Evolutionary conservation across 768 basidiomycete species (phyloP), one percentile per base, ranked within the genome.

Genomic region (Suillus sp.): DNA sequence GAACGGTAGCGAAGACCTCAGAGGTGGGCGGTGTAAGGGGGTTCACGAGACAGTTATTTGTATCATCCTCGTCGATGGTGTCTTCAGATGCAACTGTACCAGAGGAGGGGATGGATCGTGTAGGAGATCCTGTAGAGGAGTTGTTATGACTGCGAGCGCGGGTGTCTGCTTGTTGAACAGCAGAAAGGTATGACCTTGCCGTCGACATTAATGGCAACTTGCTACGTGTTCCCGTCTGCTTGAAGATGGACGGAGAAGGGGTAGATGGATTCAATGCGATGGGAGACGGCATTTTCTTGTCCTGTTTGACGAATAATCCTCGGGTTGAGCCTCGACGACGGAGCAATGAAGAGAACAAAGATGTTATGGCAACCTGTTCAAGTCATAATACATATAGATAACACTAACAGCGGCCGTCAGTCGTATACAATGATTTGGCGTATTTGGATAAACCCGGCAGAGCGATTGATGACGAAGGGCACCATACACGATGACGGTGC

Each of bases 11-110:
- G 74, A 91, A 92, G 34, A 88, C 81, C 70, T 93, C 88, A 0
- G 91, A 93, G 42, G 89, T 93, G 0, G 92, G 92, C 2, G 92
- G 87, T n/a, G 77, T 78, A 55, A 78, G 70, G 20, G 91, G 90
- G 60, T 85, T 79, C 9, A 84, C 74, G 51, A 93, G 83, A 9
- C 84, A 85, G 62, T 89, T 84, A 67, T 82, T 80, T 58, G 77
- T 72, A 35, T 89, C 84, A 32, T 75, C 68, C 61, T 88, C 89
- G 68, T 83, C 78, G 38, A 87, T 78, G 25, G 85, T 85, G 67
- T 91, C 90, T 66, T 89, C 88, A 0, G 89, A 90, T 2, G 85
- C 86, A 1, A 83, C 77, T 1, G 91, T 91, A 62, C 88, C 70
- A 1, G 89, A 90, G 0, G 91, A 91, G 3, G 91, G 91, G 10